Evolutionary conservation across 768 basidiomycete genomes (phyloP), one percentile per base, ranked within the genome.

Genomic region (Gymnopilus junonius): DNA sequence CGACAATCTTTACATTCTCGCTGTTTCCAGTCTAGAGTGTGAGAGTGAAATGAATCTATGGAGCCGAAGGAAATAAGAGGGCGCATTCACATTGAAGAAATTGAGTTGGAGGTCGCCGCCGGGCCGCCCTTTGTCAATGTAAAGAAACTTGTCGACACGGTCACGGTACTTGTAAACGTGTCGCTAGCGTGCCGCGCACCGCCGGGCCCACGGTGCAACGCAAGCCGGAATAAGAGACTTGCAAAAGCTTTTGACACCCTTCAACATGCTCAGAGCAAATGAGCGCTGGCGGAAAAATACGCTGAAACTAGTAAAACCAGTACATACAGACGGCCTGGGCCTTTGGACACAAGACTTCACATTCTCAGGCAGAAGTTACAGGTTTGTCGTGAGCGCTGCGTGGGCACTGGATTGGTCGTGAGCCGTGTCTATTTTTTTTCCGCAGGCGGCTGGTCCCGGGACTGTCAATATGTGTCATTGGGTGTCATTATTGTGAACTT

Each of bases 141-240:
- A 10, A 35, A 35, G 35, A 35, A 10, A 17, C 53, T 20, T 14
- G 50, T n/a, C 50, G 27, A n/a, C 29, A 32, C 34, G 53, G 53
- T 54, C 53, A 54, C 53, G 53, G 34, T 37, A 54, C 53, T 54
- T 54, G 31, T 54, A 51, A 20, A 15, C 50, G 50, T 51, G 50
- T 1, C 31, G 25, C 50, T 10, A 25, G 20, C 34, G 32, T 37
- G 53, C 35, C 32, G 32, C 17, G 53, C 53, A 8, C 20, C n/a
- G 20, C 5, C n/a, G n/a, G n/a, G 53, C 20, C 17, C 53, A 53
- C 34, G 25, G n/a, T n/a, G n/a, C n/a, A n/a, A 15, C 45, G 45
- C 21, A 21, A 46, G 45, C 45, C 45, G 21, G 21, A 20, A 42
- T 15, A 42, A 20, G n/a, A 37, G 35, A 8, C 35, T 37, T 37